A percentile compares a stretch with the other conserved stretches of the same genome.
Conservation (phyloP, 495 filamentous ascomycete species). For the Pseudotulostoma volvatum region DNA sequence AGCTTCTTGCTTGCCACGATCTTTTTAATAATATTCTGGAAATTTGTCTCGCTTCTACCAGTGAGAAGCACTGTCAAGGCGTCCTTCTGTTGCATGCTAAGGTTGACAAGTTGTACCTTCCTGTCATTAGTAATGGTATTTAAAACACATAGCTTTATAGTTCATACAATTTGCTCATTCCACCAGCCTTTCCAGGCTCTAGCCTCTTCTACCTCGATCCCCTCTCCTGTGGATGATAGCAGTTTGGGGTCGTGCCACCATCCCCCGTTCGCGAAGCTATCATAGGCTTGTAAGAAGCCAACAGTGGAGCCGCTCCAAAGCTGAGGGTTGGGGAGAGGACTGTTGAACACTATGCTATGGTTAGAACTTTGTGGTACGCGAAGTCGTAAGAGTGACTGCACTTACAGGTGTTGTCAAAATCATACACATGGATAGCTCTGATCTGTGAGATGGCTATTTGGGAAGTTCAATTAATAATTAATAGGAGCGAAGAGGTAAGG, state of each 20-base stretch:
- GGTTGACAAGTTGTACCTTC: slow-evolving; percentile 56
- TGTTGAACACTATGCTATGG: slow-evolving; percentile 59
- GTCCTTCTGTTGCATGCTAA: slow-evolving; percentile 79
- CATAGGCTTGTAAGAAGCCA: slow-evolving; percentile 54
- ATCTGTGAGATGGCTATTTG: slow-evolving; percentile 44
- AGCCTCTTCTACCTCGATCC: slow-evolving; percentile 65
- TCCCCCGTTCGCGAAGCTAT: slow-evolving; percentile 68
- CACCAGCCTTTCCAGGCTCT: slow-evolving; percentile 89
- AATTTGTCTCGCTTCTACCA: slow-evolving; percentile 63
- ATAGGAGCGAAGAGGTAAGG: slow-evolving; percentile 3
- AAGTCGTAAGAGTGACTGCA: neutral
- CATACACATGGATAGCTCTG: slow-evolving; percentile 79
- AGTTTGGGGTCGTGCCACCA: slow-evolving; percentile 96
- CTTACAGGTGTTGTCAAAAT: slow-evolving; percentile 95
- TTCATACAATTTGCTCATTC: slow-evolving; percentile 71
- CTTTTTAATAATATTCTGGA: slow-evolving; percentile 63
- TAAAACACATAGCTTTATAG: too few relatives aligned
- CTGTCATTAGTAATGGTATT: neutral
- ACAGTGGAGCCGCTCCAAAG: slow-evolving; percentile 70
- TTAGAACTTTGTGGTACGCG: neutral
- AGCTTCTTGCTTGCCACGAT: slow-evolving; percentile 66
- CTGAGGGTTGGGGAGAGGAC: slow-evolving; percentile 73
- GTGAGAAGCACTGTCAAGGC: slow-evolving; percentile 77
- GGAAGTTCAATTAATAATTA: neutral
- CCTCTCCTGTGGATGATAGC: slow-evolving; percentile 72